Conservation (phyloP, 495 filamentous ascomycete genomes). For the Podospora sp. region DNA sequence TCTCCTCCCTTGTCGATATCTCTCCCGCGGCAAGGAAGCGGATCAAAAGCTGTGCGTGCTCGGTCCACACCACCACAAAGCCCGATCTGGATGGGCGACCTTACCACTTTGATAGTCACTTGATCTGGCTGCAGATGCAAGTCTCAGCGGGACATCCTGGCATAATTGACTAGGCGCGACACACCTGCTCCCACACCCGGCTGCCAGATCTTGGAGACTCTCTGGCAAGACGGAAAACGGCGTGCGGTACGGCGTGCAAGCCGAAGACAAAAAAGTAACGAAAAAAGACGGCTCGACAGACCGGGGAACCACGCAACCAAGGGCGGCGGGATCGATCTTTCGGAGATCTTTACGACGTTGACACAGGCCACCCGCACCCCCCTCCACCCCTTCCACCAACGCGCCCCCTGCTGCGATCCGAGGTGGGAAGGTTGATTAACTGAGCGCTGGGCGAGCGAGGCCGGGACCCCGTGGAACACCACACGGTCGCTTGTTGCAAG, state of each 20-base stretch:
- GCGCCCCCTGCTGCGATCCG: constrained; percentile 18
- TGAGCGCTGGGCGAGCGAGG: constrained; percentile 8
- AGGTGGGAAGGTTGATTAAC: constrained; percentile 17
- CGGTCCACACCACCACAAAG: constrained; percentile 26
- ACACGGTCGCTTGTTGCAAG: constrained; percentile 29
- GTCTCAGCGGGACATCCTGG: constrained; percentile 31
- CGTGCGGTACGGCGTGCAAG: neutral
- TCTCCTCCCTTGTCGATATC: neutral
- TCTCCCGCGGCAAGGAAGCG: constrained; percentile 2
- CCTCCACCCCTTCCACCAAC: constrained; percentile 1
- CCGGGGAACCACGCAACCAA: neutral
- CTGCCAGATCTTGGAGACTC: neutral
- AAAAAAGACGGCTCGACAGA: neutral
- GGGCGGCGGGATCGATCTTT: constrained; percentile 11
- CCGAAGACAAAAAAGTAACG: constrained; percentile 10
- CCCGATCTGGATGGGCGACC: constrained; percentile 26
- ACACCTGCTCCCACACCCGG: neutral
- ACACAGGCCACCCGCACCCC: constrained; percentile 11
- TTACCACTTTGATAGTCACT: constrained; percentile 37
- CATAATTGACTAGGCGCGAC: constrained; percentile 21
- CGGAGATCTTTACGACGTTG: constrained; percentile 13
- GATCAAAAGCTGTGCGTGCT: neutral
- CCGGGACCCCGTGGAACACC: constrained; percentile 22
- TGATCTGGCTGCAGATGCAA: constrained; percentile 40
- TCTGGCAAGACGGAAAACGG: constrained; percentile 10